Conservation (phyloP, 768 basidiomycete genomes). For the Mycena pura region DNA sequence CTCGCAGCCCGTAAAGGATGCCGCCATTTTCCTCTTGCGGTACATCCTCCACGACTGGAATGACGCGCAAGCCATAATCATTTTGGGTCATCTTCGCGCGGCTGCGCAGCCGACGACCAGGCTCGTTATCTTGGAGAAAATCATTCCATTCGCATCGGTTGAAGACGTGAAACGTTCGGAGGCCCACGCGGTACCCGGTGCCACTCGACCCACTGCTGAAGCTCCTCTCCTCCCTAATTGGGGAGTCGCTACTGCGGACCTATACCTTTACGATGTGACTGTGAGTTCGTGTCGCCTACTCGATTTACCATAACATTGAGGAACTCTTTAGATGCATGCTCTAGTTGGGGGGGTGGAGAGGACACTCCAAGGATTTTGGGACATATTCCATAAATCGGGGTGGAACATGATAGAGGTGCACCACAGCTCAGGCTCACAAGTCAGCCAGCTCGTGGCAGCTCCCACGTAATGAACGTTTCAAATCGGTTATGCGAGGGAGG, state of each 20-base stretch:
- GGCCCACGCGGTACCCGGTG: neutral
- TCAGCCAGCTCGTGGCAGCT: neutral
- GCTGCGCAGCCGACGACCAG: slow-evolving; percentile 33
- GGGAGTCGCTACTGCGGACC: neutral
- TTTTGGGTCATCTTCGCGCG: slow-evolving; percentile 36
- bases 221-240: slow-evolving; percentile 10
- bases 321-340: neutral
- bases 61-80: slow-evolving; percentile 24
- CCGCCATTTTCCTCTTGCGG: slow-evolving; percentile 38
- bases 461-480: neutral
- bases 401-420: neutral
- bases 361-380: neutral
- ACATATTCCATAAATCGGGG: neutral
- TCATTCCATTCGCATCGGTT: slow-evolving; percentile 14
- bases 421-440: neutral
- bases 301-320: too few relatives aligned
- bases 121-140: slow-evolving; percentile 34
- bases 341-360: slow-evolving; percentile 6
- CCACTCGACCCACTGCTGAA: neutral
- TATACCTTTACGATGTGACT: neutral
- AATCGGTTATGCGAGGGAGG: too few relatives aligned
- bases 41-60: slow-evolving; percentile 42
- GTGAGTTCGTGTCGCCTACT: neutral
- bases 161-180: neutral
- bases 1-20: slow-evolving; percentile 31